Conservation (phyloP, 495 filamentous ascomycete genomes). For the Venustampulla echinocandica region DNA sequence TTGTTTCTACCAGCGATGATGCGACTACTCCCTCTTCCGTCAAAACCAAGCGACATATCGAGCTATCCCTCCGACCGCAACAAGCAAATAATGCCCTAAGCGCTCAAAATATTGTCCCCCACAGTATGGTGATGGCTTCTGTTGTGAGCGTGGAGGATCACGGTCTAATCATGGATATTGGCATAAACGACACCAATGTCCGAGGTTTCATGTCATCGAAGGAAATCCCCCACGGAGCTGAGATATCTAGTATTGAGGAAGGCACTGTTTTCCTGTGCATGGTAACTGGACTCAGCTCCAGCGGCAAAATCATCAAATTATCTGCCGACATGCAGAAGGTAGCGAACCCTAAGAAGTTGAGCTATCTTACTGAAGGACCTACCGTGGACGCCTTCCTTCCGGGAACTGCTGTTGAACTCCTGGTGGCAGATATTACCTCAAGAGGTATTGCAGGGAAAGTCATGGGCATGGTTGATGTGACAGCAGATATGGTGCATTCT, state of each 20-base stretch:
- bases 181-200: conserved; percentile 54
- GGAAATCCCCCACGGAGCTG: conserved; percentile 55
- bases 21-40: conserved; percentile 27
- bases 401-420: conserved; percentile 76
- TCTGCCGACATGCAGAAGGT: conserved; percentile 65
- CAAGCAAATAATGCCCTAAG: conserved; percentile 66
- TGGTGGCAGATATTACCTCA: conserved; percentile 63
- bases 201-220: conserved; percentile 86
- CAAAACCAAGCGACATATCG: conserved; percentile 72
- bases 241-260: conserved; percentile 57
- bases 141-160: conserved; percentile 90
- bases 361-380: conserved; percentile 63
- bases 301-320: conserved; percentile 78
- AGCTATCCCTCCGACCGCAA: conserved; percentile 70
- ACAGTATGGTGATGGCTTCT: conserved; percentile 75
- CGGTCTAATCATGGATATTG: conserved; percentile 87
- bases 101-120: conserved; percentile 57
- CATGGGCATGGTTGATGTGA: conserved; percentile 84
- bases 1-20: conserved; percentile 64
- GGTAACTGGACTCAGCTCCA: conserved; percentile 63
- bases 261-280: conserved; percentile 79
- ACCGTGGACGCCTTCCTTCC: conserved; percentile 86
- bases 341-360: conserved; percentile 50
- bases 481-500: conserved; percentile 82
- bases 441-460: conserved; percentile 64